Conservation (phyloP, 495 filamentous ascomycete genomes). For the Friedmanniomyces simplex region DNA sequence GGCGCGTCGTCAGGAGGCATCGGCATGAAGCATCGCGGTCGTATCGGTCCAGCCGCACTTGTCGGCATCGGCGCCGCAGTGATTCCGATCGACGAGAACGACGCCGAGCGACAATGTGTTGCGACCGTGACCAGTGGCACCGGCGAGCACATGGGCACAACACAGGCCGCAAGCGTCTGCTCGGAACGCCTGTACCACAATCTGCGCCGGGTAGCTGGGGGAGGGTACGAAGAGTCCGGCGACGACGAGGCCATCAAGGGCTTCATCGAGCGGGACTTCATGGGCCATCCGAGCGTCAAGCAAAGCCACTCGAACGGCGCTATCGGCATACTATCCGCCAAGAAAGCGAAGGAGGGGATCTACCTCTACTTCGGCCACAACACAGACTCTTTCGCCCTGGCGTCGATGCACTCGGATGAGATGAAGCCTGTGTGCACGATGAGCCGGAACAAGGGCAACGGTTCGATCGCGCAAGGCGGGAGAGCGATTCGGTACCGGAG, state of each 20-base stretch:
- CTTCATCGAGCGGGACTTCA: slow-evolving; percentile 72
- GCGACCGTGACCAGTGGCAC: slow-evolving; percentile 84
- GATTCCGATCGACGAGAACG: slow-evolving; percentile 56
- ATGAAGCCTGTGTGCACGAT: slow-evolving; percentile 64
- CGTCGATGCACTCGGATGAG: slow-evolving; percentile 74
- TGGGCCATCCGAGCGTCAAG: slow-evolving; percentile 65
- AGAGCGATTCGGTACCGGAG: slow-evolving; percentile 23
- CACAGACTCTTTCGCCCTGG: slow-evolving; percentile 78
- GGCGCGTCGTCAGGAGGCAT: slow-evolving; percentile 99
- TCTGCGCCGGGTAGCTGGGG: slow-evolving; percentile 47
- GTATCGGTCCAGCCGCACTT: slow-evolving; percentile 83
- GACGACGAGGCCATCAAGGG: slow-evolving; percentile 62
- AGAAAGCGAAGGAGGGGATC: slow-evolving; percentile 59
- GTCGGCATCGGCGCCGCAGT: slow-evolving; percentile 84
- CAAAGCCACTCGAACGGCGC: slow-evolving; percentile 61
- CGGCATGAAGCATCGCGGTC: slow-evolving; percentile 90
- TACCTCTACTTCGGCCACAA: slow-evolving; percentile 85
- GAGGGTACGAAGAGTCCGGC: slow-evolving; percentile 48
- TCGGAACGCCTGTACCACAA: slow-evolving; percentile 64
- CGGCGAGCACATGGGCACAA: slow-evolving; percentile 94
- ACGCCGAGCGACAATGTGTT: slow-evolving; percentile 50
- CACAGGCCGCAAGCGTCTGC: slow-evolving; percentile 68
- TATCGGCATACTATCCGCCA: slow-evolving; percentile 75
- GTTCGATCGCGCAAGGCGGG: slow-evolving; percentile 31
- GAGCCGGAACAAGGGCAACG: slow-evolving; percentile 49